These are phyloP conservation scores for Aspergillus thermomutatus DNA, from an alignment of 2,329 filamentous ascomycete genomes.

Conservation along the genomic window DNA sequence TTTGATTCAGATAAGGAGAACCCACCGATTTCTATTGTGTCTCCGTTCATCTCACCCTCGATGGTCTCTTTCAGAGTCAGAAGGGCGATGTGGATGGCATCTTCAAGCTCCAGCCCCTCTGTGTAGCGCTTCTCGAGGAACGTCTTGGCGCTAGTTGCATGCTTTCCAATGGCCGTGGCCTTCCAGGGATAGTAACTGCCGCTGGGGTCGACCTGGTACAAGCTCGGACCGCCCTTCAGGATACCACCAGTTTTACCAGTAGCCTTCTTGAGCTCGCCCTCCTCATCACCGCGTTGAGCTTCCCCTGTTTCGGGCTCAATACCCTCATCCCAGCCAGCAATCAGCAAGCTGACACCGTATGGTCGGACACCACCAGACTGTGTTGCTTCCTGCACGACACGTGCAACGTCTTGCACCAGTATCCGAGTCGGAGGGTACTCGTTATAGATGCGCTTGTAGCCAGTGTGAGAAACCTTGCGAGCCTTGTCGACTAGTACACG, in stretches of 20 bases:
- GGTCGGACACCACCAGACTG: conserved; percentile 96
- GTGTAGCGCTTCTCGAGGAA: conserved; percentile 99
- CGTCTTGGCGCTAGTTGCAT: conserved; percentile 95
- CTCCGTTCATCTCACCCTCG: conserved; percentile 98
- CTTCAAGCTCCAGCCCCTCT: conserved; percentile 92
- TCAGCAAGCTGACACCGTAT: conserved; percentile 91
- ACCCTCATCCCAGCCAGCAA: conserved; percentile 97
- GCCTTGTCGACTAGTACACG: conserved; percentile 96
- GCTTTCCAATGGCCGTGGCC: conserved; percentile 98
- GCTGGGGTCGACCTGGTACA: conserved; percentile 99
- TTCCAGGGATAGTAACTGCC: conserved; percentile 99
- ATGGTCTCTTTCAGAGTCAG: conserved; percentile 98
- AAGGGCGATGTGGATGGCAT: conserved; percentile 96
- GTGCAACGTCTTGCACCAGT: conserved; percentile 95
- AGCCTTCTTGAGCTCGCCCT: conserved; percentile 64
- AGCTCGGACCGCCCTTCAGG: conserved; percentile 89
- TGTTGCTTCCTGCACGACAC: conserved; percentile 98
- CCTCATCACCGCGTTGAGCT: conserved; percentile 52
- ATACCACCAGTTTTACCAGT: conserved; percentile 91
- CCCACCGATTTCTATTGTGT: conserved; percentile 95
- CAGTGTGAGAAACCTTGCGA: conserved; percentile 95
- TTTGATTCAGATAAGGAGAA: conserved; percentile 7
- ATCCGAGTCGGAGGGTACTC: conserved; percentile 99
- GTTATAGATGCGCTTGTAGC: conserved; percentile 99
- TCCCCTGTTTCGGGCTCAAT: conserved; percentile 79